Conservation (phyloP, 2,329 filamentous ascomycete genomes). For the Parastagonospora nodorum region DNA sequence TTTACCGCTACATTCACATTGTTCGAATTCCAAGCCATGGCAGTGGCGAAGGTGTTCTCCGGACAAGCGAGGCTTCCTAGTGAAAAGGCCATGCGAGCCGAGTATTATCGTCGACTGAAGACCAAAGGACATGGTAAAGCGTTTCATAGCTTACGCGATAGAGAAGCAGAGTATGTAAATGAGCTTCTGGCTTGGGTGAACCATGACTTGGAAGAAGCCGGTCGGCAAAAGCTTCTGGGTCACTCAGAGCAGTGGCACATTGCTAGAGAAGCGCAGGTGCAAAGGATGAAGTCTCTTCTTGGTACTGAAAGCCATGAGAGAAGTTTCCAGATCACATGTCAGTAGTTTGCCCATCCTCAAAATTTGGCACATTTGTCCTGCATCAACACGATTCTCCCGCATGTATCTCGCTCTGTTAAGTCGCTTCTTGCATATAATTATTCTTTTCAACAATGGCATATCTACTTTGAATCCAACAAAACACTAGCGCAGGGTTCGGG, state of each 20-base stretch:
- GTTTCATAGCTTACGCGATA: constrained; percentile 52
- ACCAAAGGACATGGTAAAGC: constrained; percentile 49
- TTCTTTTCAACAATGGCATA: no score
- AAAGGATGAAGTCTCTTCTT: constrained; percentile 41
- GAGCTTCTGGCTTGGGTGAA: constrained; percentile 50
- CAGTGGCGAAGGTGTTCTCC: constrained; percentile 61
- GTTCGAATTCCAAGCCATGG: constrained; percentile 72
- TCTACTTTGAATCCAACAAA: no score
- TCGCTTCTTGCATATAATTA: no score
- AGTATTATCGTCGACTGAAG: constrained; percentile 46
- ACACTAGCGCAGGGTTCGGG: no score
- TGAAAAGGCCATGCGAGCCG: constrained; percentile 48
- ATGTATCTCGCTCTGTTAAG: no score
- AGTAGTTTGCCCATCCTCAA: neutral
- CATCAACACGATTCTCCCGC: neutral
- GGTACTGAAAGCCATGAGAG: constrained; percentile 1
- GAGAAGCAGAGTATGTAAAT: constrained; percentile 48
- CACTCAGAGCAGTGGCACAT: constrained; percentile 45
- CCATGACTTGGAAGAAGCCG: constrained; percentile 23
- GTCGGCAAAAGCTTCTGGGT: constrained; percentile 29
- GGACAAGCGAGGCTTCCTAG: constrained; percentile 57
- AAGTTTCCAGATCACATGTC: constrained; percentile 12
- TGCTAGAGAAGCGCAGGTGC: constrained; percentile 39
- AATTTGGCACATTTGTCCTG: no score
- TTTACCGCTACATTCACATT: constrained; percentile 70